Base-by-base conservation (phyloP, 2,329 filamentous ascomycete species). In the Alternaria sp. region DNA sequence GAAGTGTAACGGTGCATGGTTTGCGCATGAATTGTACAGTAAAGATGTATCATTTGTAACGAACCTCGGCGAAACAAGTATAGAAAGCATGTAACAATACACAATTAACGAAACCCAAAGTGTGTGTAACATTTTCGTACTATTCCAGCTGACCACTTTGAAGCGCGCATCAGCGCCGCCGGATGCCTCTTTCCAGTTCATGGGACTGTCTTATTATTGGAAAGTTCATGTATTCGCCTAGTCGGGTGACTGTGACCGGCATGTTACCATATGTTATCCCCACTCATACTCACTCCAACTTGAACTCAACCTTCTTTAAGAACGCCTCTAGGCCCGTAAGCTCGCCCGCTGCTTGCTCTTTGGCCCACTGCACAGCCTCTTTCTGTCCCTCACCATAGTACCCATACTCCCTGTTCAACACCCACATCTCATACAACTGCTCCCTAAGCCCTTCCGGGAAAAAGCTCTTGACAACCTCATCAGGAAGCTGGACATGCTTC, bases 321-420 rank as follows among this genome's bases (percentile, higher is more conserved):
- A 72, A 77, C 57, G 60, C 68, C 59, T 76, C 73, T 39, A 77
- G 60, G 1, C 39, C 62, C 12, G 64, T 76, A 61, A 76, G 30
- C 32, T 67, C 38, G 2, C 71, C 74, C 42, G 51, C 58, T 16
- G 59, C 71, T 58, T 74, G 68, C 30, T 66, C 59, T 39, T 24
- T 67, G 41, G 71, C 65, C 75, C 73, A 76, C 30, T 58, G 41
- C 8, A 77, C 71, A 7, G 64, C 36, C 48, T 68, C 61, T 48
- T 70, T 60, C 67, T 66, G 67, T 7, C 52, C 53, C 52, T 62
- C 41, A 0, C 74, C 74, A 67, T 62, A 76, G 36, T 76, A 76
- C 16, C 73, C 75, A 65, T 69, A 75, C 8, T 76, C 72, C 47
- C 69, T 61, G 1, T 61, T 42, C 12, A 71, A 57, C 49, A 65